These are phyloP conservation scores for Pseudogymnoascus sp. DNA, from an alignment of 2,329 filamentous ascomycete genomes.

Conservation along the genomic window DNA sequence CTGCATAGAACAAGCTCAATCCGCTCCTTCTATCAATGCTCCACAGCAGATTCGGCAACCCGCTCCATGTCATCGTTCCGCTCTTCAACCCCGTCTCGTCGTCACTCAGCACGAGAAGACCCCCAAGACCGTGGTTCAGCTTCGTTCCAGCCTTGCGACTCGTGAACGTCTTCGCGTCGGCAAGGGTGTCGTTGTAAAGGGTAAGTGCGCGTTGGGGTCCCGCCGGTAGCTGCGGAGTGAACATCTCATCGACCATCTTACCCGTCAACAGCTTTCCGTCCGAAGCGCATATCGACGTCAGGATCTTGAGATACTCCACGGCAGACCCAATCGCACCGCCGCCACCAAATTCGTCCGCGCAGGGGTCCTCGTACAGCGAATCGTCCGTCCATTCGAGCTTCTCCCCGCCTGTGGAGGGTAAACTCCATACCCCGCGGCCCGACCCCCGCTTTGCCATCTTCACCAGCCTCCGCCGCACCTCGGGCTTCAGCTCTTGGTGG, in stretches of 20 bases:
- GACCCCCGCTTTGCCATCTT: conserved; percentile 14
- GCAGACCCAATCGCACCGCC: conserved; percentile 30
- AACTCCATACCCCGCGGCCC: not conserved
- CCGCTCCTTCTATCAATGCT: conserved; percentile 33
- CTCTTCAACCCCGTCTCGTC: conserved; percentile 30
- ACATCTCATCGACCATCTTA: conserved; percentile 36
- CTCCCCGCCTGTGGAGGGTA: conserved; percentile 3
- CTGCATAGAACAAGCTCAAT: conserved; percentile 34
- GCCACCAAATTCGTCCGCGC: conserved; percentile 26
- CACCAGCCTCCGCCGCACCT: conserved; percentile 13
- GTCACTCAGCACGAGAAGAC: conserved; percentile 33
- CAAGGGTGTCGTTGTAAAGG: conserved; percentile 22
- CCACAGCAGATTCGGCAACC: conserved; percentile 40
- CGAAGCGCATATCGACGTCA: conserved; percentile 38
- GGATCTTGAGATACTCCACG: conserved; percentile 35
- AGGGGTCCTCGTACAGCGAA: conserved; percentile 14
- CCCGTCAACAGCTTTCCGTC: conserved; percentile 39
- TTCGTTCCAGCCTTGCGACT: conserved; percentile 29
- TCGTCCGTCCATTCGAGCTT: conserved; percentile 8
- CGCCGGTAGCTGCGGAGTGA: conserved; percentile 36
- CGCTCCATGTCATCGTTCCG: conserved; percentile 36
- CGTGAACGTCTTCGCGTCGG: conserved; percentile 17
- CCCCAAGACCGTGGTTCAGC: conserved; percentile 33
- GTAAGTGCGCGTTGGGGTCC: conserved; percentile 16
- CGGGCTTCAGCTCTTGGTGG: conserved; percentile 17